These are phyloP conservation scores for Brassica nigra DNA, from an alignment of 345 rosid genomes.

Conservation along the genomic window DNA sequence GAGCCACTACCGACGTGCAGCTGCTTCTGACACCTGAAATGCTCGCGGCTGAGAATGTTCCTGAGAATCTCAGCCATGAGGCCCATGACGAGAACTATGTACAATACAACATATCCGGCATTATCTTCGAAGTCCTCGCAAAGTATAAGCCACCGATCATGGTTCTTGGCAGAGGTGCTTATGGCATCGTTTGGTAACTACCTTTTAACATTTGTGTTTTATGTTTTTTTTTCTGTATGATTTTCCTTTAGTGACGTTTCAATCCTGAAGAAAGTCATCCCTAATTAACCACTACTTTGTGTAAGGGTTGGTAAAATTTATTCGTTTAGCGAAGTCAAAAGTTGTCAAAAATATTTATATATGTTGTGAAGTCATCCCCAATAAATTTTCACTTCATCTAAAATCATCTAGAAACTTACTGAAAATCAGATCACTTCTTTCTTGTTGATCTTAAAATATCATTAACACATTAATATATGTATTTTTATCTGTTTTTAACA, in stretches of 20 bases:
- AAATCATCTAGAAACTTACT: too few species aligned
- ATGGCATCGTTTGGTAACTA: conserved; percentile 81
- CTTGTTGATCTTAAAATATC: not conserved
- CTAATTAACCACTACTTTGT: too few species aligned
- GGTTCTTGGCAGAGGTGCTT: conserved; percentile 86
- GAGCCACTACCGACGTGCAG: not conserved
- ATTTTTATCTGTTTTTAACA: conserved; percentile 7
- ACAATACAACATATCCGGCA: conserved; percentile 69
- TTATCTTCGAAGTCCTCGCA: conserved; percentile 73
- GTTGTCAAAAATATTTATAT: too few species aligned
- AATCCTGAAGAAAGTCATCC: too few species aligned
- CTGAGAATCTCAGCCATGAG: conserved; percentile 65
- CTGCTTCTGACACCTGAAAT: not conserved
- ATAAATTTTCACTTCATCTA: too few species aligned
- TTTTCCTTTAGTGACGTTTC: too few species aligned
- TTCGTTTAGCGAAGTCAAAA: too few species aligned
- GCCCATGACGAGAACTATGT: conserved; percentile 76
- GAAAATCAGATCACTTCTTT: too few species aligned
- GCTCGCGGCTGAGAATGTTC: conserved; percentile 43
- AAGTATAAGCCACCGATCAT: conserved; percentile 80
- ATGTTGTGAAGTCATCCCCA: too few species aligned
- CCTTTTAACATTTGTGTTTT: not conserved
- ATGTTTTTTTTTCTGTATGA: not conserved
- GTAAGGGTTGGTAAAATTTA: too few species aligned
- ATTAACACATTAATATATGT: not conserved